phyloP scores from a whole-genome alignment of 108 stramenopile species.

The Aurantiochytrium sp. region DNA sequence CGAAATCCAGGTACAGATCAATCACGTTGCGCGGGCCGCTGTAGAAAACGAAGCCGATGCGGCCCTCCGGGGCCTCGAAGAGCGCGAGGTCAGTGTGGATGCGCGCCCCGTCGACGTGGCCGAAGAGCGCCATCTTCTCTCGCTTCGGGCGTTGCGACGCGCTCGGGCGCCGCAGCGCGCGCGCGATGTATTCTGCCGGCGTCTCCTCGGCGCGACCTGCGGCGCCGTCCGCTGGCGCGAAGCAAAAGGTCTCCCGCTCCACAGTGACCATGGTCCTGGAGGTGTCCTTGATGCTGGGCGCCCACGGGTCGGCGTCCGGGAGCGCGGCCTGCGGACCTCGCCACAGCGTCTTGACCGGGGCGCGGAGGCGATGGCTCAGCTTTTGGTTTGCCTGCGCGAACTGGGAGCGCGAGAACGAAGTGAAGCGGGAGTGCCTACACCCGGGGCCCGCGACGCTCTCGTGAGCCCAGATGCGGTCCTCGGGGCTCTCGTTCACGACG shows the following conservation, averaged over 20 bases:
- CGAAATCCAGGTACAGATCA: background rate
- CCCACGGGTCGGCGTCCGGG: background rate
- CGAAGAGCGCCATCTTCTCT: conserved; percentile 8
- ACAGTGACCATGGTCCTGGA: background rate
- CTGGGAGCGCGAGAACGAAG: background rate
- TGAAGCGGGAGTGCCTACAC: background rate
- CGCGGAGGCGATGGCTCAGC: background rate
- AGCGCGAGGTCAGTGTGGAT: background rate
- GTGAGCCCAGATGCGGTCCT: background rate
- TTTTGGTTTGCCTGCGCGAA: background rate
- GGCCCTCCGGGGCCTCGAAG: background rate
- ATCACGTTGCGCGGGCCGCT: background rate
- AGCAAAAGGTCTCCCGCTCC: background rate
- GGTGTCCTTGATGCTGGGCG: background rate
- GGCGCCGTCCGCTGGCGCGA: background rate
- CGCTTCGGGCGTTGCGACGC: background rate
- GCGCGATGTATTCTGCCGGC: background rate
- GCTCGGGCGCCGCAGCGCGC: background rate
- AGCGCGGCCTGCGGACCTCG: background rate
- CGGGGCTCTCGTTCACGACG: background rate
- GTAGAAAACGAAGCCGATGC: background rate
- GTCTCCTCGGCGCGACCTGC: background rate
- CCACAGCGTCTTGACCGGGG: conserved; percentile 1
- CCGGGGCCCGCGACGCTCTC: background rate
- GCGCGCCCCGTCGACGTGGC: background rate